Evolutionary conservation across 2,329 filamentous ascomycete species (phyloP).

Genomic region (Nemania serpens): DNA sequence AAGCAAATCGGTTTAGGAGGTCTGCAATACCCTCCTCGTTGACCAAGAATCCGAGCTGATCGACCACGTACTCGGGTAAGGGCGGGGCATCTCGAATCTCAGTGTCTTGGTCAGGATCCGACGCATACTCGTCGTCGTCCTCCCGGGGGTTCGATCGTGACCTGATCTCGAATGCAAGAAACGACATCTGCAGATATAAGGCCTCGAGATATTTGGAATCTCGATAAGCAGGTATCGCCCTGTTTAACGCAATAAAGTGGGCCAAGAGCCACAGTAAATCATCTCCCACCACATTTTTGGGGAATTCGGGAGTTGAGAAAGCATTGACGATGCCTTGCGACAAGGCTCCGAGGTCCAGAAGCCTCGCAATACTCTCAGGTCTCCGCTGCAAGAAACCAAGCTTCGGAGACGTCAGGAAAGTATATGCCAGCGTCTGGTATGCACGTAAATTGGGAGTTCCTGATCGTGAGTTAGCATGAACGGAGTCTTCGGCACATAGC

Average conservation of each 20-base stretch:
- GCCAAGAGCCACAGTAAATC: slow-evolving; percentile 67
- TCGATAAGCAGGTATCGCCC: slow-evolving; percentile 37
- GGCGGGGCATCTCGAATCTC: slow-evolving; percentile 38
- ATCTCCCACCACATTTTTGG: slow-evolving; percentile 41
- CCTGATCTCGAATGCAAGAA: slow-evolving; percentile 56
- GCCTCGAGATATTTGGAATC: slow-evolving; percentile 51
- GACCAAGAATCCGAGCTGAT: slow-evolving; percentile 72
- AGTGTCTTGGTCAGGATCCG: slow-evolving; percentile 50
- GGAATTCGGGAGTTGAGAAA: slow-evolving; percentile 37
- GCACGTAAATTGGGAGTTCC: slow-evolving; percentile 19
- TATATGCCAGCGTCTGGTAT: slow-evolving; percentile 40
- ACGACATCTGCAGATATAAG: slow-evolving; percentile 59
- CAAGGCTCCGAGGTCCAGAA: slow-evolving; percentile 48
- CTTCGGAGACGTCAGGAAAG: slow-evolving; percentile 39
- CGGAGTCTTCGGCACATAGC: not conserved
- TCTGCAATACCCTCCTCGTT: slow-evolving; percentile 75
- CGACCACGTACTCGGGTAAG: slow-evolving; percentile 62
- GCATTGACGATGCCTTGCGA: slow-evolving; percentile 48
- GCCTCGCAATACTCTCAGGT: slow-evolving; percentile 42
- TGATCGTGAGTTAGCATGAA: slow-evolving; percentile 21
- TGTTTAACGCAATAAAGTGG: slow-evolving; percentile 65
- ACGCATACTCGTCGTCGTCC: slow-evolving; percentile 40
- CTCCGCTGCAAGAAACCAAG: slow-evolving; percentile 50
- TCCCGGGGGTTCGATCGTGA: slow-evolving; percentile 42
- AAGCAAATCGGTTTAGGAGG: slow-evolving; percentile 54